These are phyloP conservation scores for Claviceps purpurea DNA, from an alignment of 2,329 filamentous ascomycete species.

Conservation along the genomic window DNA sequence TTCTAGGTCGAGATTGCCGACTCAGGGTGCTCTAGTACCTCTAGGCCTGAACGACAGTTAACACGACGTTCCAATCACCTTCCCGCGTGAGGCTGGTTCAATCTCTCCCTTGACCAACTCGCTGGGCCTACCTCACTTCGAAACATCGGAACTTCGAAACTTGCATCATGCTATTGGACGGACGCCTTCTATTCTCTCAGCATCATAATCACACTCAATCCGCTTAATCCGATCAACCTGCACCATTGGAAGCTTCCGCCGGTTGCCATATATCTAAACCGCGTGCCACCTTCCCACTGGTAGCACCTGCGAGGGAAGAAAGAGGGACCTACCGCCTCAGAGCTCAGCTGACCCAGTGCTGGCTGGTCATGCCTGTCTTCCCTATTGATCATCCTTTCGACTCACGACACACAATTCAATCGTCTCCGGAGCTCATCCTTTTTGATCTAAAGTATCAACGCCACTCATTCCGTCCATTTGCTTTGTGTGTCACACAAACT, in stretches of 20 bases:
- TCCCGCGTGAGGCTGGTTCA: background rate
- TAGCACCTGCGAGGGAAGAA: constrained; percentile 4
- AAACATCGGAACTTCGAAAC: background rate
- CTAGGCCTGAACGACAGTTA: background rate
- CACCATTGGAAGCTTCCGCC: background rate
- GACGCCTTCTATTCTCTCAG: constrained; percentile 1
- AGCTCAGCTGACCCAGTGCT: constrained; percentile 1
- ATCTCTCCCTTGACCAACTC: constrained; percentile 1
- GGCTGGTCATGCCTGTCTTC: background rate
- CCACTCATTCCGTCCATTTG: constrained; percentile 6
- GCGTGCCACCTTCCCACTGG: constrained; percentile 4
- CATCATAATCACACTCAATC: background rate
- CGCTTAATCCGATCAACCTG: no score
- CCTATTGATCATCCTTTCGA: background rate
- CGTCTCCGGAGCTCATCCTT: constrained; percentile 7
- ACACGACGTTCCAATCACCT: background rate
- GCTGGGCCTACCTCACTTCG: background rate
- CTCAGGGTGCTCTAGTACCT: background rate
- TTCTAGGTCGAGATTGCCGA: background rate
- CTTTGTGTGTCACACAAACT: constrained; percentile 12
- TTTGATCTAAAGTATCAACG: background rate
- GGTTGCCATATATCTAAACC: constrained; percentile 1
- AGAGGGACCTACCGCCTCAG: constrained; percentile 4
- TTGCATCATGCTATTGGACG: constrained; percentile 5
- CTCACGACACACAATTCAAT: background rate